These are phyloP conservation scores for Trypanosoma cruzi DNA, from an alignment of 208 protist species.

Conservation along the genomic window DNA sequence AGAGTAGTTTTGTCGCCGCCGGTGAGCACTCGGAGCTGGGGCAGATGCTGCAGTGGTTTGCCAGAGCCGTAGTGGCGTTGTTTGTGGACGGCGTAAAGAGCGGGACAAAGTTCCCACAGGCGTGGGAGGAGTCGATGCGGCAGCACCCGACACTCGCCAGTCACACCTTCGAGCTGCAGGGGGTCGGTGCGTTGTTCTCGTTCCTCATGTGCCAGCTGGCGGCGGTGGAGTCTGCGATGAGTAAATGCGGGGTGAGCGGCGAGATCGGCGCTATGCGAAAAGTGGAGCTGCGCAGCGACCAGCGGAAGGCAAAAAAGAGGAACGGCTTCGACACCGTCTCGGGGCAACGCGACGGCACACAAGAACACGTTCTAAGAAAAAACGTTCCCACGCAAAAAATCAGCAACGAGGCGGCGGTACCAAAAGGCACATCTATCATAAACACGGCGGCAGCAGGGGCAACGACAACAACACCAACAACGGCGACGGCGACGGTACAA, in stretches of 20 bases:
- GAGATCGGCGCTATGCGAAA: background rate
- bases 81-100: conserved; percentile 57
- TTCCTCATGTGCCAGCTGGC: conserved; percentile 59
- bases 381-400: background rate
- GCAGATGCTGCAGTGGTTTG: conserved; percentile 64
- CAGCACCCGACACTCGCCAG: conserved; percentile 27
- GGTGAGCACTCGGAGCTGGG: conserved; percentile 62
- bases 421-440: no score
- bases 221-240: conserved; percentile 27
- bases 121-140: conserved; percentile 50
- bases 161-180: conserved; percentile 74
- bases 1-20: conserved; percentile 61
- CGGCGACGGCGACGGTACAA: background rate
- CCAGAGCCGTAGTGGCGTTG: conserved; percentile 38
- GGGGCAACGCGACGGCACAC: background rate
- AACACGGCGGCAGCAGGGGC: background rate
- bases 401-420: background rate
- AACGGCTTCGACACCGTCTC: background rate
- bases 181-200: conserved; percentile 65
- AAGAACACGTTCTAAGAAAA: background rate
- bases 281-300: background rate
- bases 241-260: conserved; percentile 1
- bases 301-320: background rate
- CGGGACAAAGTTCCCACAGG: conserved; percentile 47
- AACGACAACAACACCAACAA: background rate